Evolutionary conservation across 371 early-diverging fungal species (phyloP).

Genomic region (Saksenaea vasiformis): DNA sequence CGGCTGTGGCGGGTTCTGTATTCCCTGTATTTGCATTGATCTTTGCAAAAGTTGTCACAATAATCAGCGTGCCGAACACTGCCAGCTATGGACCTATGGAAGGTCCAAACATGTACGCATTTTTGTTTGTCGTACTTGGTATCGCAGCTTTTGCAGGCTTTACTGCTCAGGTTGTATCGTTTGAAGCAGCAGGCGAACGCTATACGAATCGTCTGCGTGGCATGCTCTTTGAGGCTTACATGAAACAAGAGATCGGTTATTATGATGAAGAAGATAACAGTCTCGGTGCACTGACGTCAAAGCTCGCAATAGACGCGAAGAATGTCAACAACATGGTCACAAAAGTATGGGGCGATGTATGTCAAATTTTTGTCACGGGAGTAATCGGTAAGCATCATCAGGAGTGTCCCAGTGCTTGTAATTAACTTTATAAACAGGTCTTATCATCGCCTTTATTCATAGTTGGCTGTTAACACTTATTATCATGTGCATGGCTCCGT

Average conservation of each 20-base stretch:
- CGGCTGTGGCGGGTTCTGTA: conserved; percentile 57
- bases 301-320: conserved; percentile 79
- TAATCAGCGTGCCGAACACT: conserved; percentile 6
- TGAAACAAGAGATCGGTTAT: conserved; percentile 81
- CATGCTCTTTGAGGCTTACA: conserved; percentile 50
- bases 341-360: conserved; percentile 56
- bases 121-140: conserved; percentile 67
- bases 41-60: conserved; percentile 31
- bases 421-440: conserved; percentile 16
- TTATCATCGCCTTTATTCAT: conserved; percentile 50
- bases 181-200: conserved; percentile 49
- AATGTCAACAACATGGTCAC: conserved; percentile 63
- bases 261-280: conserved; percentile 81
- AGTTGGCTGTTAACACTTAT: conserved; percentile 66
- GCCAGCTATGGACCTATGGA: conserved; percentile 30
- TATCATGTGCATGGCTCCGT: conserved; percentile 54
- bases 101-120: conserved; percentile 68
- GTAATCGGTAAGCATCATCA: conserved; percentile 17
- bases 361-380: conserved; percentile 50
- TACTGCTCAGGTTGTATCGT: conserved; percentile 29
- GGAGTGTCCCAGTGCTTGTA: background rate
- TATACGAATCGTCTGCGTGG: conserved; percentile 61
- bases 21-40: conserved; percentile 45
- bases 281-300: conserved; percentile 79
- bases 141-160: conserved; percentile 46